Evolutionary conservation across 2,329 filamentous ascomycete species (phyloP), one percentile per base, ranked within the genome.

Genomic region (Sarocladium kiliense): DNA sequence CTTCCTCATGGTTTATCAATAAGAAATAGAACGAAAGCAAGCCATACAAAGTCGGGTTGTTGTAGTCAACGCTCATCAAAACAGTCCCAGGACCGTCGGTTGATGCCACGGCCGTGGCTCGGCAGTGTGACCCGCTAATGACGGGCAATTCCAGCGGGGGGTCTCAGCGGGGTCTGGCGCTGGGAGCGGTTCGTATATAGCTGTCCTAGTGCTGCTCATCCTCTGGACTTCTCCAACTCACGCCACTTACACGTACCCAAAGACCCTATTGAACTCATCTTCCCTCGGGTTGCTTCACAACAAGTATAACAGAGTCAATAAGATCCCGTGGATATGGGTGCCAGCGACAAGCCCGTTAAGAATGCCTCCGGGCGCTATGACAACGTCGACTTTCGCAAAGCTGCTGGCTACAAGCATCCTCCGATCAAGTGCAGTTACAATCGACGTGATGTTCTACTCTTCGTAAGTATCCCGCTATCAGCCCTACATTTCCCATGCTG

Each of bases 321-420:
- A 32, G 30, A 44, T 21, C 14, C 14, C 39, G 18, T 14, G 18
- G 41, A 21, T 3, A 51, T 36, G 27, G 21, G n/a, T 21, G 12
- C 58, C 11, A 62, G 57, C 50, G 65, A 69, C 44, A 64, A 56
- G 32, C 68, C 69, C 3, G 63, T 67, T 16, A 71, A 70, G 58
- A 70, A 69, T 39, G 65, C 68, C 55, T 67, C 66, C 14, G 71
- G 71, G 26, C 62, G 69, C 37, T 74, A 73, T 57, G 69, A 72
- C 57, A 73, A 74, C 56, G 71, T 73, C 55, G 71, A 73, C 59
- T 74, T 73, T 54, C 59, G 61, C 27, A 74, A 74, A 60, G 71
- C 71, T 4, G 64, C 61, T 9, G 71, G 69, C 16, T 68, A 66
- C 62, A 57, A 68, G 50, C 68, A 71, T 45, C 65, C 72, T 5